Evolutionary conservation across 2,329 filamentous ascomycete genomes (phyloP), one percentile per base, ranked within the genome.

Genomic region (Fragosphaeria purpurea): DNA sequence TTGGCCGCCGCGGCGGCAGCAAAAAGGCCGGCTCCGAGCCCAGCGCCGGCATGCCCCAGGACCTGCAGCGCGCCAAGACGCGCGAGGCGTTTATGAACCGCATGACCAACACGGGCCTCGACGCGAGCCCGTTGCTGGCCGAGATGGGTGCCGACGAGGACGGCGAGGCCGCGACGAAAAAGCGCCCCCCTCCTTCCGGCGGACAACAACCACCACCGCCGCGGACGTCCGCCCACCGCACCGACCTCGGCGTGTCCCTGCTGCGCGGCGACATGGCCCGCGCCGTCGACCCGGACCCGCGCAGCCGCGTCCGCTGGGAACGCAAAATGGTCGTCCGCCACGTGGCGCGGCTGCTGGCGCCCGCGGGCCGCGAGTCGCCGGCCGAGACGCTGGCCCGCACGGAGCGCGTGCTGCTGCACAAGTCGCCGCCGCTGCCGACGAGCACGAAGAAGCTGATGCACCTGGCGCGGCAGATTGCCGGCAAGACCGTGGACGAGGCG

Each of bases 401-500:
- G 7, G 80, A 84, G 66, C 72, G 78, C 53, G 63, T 76, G 59
- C 61, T 75, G 54, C 57, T 67, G 32, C 72, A 71, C 65, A 83
- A 83, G 67, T 88, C 83, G 55, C 77, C 83, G 44, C 78, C 79
- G 58, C 77, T 96, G 63, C 83, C 89, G 60, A 96, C 93, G 3
- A 88, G 83, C 46, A 74, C 87, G 56, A 98, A 98, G 80, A 98
- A 98, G 73, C 76, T 98, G 50, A 83, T 85, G 48, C 84, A 86
- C 60, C 71, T 98, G 46, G 83, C 91, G 31, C 81, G 85, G 50
- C 93, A 97, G 70, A 93, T 98, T 62, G 77, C 82, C 2, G 93
- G 93, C 58, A 97, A 96, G 77, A 83, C 84, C n/a, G 75, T 98
- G 54, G 88, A 94, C 52, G 90, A 98, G 38, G 93, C 93, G 11